These are phyloP conservation scores for Microstroma glucosiphilum DNA, from an alignment of 1,284 basidiomycete species.

Conservation along the genomic window DNA sequence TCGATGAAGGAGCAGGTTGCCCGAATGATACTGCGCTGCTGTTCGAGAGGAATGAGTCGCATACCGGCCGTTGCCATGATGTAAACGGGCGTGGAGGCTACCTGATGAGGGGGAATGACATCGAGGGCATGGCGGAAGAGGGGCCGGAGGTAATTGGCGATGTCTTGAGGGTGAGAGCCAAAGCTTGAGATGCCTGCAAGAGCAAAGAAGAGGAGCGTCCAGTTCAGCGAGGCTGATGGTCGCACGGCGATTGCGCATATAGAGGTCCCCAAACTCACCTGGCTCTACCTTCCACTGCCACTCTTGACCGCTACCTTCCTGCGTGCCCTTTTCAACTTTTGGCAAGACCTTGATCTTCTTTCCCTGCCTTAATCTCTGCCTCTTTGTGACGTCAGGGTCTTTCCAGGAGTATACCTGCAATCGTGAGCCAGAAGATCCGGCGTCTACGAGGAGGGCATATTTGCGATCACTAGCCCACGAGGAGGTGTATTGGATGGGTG, in stretches of 20 bases:
- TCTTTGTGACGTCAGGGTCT: constrained; percentile 62
- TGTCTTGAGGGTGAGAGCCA: constrained; percentile 63
- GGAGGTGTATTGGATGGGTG: not conserved
- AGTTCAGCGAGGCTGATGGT: too few species aligned
- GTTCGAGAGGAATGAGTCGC: constrained; percentile 69
- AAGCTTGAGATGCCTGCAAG: constrained; percentile 79
- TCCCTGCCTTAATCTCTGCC: constrained; percentile 41
- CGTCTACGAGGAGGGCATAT: constrained; percentile 94
- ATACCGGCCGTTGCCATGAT: constrained; percentile 95
- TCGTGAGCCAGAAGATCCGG: constrained; percentile 91
- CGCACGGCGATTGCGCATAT: too few species aligned
- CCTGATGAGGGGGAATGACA: constrained; percentile 76
- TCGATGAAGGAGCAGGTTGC: constrained; percentile 75
- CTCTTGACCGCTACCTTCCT: constrained; percentile 58
- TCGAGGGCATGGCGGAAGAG: constrained; percentile 74
- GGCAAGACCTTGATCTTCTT: constrained; percentile 57
- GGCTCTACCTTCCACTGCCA: constrained; percentile 93
- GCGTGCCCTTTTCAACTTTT: constrained; percentile 84
- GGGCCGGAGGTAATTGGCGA: constrained; percentile 71
- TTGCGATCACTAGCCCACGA: constrained; percentile 29
- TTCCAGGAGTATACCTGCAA: constrained; percentile 96
- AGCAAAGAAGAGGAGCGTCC: not conserved
- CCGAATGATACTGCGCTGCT: constrained; percentile 67
- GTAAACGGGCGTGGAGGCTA: constrained; percentile 79
- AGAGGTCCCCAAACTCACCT: too few species aligned